Base-by-base conservation (phyloP, 2,329 filamentous ascomycete species). In the Daldinia sp. region DNA sequence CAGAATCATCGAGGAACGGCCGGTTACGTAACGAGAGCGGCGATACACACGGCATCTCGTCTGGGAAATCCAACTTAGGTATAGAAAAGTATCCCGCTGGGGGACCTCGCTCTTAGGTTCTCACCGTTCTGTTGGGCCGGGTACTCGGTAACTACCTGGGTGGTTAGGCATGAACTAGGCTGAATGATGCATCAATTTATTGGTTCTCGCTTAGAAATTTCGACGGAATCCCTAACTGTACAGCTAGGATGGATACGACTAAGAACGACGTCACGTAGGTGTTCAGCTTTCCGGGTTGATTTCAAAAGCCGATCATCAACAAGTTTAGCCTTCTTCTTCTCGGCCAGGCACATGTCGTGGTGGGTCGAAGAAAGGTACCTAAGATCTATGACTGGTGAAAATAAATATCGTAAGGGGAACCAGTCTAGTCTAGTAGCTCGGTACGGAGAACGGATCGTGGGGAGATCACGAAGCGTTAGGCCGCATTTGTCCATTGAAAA, bases 11-110 rank as follows among this genome's bases (percentile, higher is more conserved):
- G 47, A 64, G 53, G 51, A 43, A 56, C 60, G 61, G 60, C 49
- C 57, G 50, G 58, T 54, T 37, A 41, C 63, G 65, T 68, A 63
- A 29, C 55, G 39, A 64, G 50, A 63, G 56, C 52, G 57, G 53
- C 59, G 54, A 56, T 63, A 61, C 58, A 63, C 35, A 52, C 53
- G 8, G 34, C 55, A 39, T 50, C 56, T 69, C 60, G 60, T 68
- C 67, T 68, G 64, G 56, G 61, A 64, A 66, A 50, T 58, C 67
- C 57, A 59, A 52, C 58, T 60, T 63, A 41, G 66, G 66, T 54
- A 58, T 61, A 52, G 58, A 48, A 50, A 53, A 49, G 58, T 59
- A 39, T 34, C 34, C 32, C 49, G 50, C 47, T 48, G 45, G 29
- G 41, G 39, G 35, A 17, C 32, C 39, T 35, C 11, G 29, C 3